Evolutionary conservation across 331 rosid species (phyloP).

Genomic region (Pyracantha coccinea): DNA sequence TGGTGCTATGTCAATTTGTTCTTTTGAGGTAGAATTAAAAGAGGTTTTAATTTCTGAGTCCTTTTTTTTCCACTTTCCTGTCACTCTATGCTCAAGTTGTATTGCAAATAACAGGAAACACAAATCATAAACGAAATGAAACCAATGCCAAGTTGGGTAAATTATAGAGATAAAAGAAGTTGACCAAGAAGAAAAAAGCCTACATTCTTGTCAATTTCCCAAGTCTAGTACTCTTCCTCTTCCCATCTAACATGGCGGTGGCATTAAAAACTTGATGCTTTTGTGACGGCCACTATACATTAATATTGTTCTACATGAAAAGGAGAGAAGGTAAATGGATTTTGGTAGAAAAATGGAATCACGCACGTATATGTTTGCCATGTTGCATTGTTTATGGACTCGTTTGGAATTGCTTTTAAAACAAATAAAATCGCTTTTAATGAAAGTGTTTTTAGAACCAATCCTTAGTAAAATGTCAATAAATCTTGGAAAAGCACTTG

Average conservation of each 20-base stretch:
- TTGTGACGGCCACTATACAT: background rate
- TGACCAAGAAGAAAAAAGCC: background rate
- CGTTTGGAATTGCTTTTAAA: too few relatives aligned
- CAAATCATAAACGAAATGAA: background rate
- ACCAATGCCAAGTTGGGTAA: background rate
- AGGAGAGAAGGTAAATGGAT: background rate
- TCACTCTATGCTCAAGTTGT: background rate
- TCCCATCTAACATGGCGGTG: slow-evolving; percentile 15
- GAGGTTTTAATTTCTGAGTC: background rate
- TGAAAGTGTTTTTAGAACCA: too few relatives aligned
- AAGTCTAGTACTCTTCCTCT: background rate
- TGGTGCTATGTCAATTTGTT: slow-evolving; percentile 21
- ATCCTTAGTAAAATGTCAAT: too few relatives aligned
- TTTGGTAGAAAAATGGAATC: background rate
- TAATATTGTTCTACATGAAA: background rate
- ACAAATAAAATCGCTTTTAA: too few relatives aligned
- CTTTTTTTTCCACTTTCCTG: background rate
- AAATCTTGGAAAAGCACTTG: too few relatives aligned
- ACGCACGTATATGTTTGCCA: background rate
- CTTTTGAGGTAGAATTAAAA: background rate
- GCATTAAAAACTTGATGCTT: background rate
- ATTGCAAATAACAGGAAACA: background rate
- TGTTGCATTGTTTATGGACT: background rate
- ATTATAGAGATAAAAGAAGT: background rate
- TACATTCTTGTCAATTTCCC: background rate